phyloP scores from a whole-genome alignment of 2,329 filamentous ascomycete genomes.

The Emergomyces orientalis region DNA sequence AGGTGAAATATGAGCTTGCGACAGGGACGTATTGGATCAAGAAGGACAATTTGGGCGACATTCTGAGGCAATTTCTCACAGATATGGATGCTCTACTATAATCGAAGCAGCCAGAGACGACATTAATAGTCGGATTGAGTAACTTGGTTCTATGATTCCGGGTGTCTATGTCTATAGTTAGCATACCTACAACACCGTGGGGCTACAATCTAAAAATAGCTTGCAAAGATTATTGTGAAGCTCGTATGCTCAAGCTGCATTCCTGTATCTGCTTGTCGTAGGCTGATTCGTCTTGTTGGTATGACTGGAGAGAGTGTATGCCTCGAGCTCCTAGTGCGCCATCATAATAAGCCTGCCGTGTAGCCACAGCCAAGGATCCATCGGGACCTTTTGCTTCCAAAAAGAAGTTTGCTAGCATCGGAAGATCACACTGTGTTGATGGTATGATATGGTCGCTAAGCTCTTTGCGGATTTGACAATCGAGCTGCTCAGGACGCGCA shows the following conservation, averaged over 20 bases:
- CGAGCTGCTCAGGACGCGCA: too few species aligned
- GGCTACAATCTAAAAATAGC: neutral
- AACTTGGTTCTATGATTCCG: neutral
- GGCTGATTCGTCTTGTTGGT: too few species aligned
- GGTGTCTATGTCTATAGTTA: neutral
- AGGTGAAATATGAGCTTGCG: slow-evolving; percentile 4
- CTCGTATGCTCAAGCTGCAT: neutral
- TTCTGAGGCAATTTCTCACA: slow-evolving; percentile 3
- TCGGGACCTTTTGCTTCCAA: too few species aligned
- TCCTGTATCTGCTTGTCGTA: neutral
- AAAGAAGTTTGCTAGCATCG: too few species aligned
- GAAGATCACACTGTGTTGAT: too few species aligned
- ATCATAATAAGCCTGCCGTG: too few species aligned
- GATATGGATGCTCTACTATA: neutral
- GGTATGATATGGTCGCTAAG: too few species aligned
- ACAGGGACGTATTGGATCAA: neutral
- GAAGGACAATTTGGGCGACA: slow-evolving; percentile 1
- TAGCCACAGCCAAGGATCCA: too few species aligned
- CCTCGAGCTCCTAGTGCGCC: too few species aligned
- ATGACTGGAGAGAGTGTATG: too few species aligned
- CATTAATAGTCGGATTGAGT: neutral
- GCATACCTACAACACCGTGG: neutral
- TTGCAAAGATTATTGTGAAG: neutral
- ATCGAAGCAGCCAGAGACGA: neutral
- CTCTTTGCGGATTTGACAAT: too few species aligned